Percentiles rank a stretch among this genome's conserved stretches.
Evolutionary conservation across 1,284 basidiomycete genomes (phyloP).

Genomic region (Microbotryum lychnidis-dioicae): DNA sequence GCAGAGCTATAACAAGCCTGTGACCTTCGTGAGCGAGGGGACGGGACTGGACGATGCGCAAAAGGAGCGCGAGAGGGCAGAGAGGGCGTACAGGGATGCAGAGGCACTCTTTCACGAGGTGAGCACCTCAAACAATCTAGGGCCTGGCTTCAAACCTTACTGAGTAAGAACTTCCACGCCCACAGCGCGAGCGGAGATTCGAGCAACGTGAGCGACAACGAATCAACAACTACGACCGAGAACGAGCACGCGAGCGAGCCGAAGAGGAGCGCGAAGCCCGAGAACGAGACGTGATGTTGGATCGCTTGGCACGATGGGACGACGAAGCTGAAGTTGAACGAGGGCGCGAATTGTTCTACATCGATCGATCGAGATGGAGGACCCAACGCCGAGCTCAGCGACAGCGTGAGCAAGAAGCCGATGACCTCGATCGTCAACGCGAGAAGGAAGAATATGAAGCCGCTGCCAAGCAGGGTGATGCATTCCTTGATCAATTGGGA

Average conservation of each 20-base stretch:
- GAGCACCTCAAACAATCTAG: not conserved
- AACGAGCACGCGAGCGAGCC: slow-evolving; percentile 21
- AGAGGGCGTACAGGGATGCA: slow-evolving; percentile 18
- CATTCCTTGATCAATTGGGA: slow-evolving; percentile 33
- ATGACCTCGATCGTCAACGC: slow-evolving; percentile 34
- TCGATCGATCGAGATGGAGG: slow-evolving; percentile 35
- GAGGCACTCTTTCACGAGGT: slow-evolving; percentile 22
- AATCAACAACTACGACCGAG: slow-evolving; percentile 27
- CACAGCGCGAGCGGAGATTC: slow-evolving; percentile 28
- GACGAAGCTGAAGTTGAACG: slow-evolving; percentile 28
- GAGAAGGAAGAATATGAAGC: slow-evolving; percentile 36
- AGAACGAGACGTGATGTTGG: slow-evolving; percentile 22
- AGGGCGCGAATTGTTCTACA: slow-evolving; percentile 26
- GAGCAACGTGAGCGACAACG: slow-evolving; percentile 31
- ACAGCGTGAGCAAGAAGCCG: slow-evolving; percentile 35
- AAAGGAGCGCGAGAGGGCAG: slow-evolving; percentile 23
- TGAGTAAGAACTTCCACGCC: not conserved
- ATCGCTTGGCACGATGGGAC: slow-evolving; percentile 24
- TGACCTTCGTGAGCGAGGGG: slow-evolving; percentile 23
- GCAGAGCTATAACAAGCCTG: slow-evolving; percentile 28
- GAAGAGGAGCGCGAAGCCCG: slow-evolving; percentile 27
- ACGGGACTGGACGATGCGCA: slow-evolving; percentile 18
- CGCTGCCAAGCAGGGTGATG: slow-evolving; percentile 34
- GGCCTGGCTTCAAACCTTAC: not conserved
- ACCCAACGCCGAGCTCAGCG: slow-evolving; percentile 32